A percentile compares a stretch with the other conserved stretches of the same genome.
These are phyloP conservation scores for Monilinia laxa DNA, from an alignment of 2,329 filamentous ascomycete genomes.

Conservation along the genomic window DNA sequence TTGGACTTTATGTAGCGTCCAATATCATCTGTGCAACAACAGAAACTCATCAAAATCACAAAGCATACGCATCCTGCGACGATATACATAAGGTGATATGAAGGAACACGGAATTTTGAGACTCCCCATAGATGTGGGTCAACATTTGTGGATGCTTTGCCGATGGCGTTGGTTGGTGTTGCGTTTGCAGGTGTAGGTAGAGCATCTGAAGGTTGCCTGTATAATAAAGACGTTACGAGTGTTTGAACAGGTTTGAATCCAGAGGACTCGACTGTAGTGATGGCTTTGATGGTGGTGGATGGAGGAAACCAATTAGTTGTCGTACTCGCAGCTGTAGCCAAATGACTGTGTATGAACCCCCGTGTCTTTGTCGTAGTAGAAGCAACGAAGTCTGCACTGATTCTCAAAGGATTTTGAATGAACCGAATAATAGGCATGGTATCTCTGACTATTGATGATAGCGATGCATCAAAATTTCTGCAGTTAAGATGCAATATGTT, in stretches of 20 bases:
- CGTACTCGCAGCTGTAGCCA: background rate
- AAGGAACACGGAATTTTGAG: background rate
- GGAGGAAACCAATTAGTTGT: background rate
- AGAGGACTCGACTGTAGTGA: background rate
- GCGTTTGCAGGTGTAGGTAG: background rate
- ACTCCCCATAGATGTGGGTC: background rate
- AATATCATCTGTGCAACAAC: slow-evolving; percentile 17
- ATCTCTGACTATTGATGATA: background rate
- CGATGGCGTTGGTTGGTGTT: background rate
- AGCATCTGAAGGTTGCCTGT: background rate
- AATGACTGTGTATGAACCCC: background rate
- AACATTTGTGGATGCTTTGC: slow-evolving; percentile 6
- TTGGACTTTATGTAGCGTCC: slow-evolving; percentile 18
- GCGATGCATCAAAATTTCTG: background rate
- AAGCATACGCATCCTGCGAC: slow-evolving; percentile 17
- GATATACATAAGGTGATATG: slow-evolving; percentile 19
- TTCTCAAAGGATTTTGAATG: background rate
- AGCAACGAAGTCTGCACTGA: background rate
- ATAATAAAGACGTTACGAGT: slow-evolving; percentile 9
- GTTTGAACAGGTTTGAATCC: background rate
- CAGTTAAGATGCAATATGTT: background rate
- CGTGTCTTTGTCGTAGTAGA: background rate
- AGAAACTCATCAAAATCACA: slow-evolving; percentile 17
- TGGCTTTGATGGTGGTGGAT: background rate
- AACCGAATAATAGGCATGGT: slow-evolving; percentile 6